Evolutionary conservation across 352 stramenopile genomes (phyloP), one percentile per base, ranked within the genome.

Genomic region (Phytophthora tentaculata): DNA sequence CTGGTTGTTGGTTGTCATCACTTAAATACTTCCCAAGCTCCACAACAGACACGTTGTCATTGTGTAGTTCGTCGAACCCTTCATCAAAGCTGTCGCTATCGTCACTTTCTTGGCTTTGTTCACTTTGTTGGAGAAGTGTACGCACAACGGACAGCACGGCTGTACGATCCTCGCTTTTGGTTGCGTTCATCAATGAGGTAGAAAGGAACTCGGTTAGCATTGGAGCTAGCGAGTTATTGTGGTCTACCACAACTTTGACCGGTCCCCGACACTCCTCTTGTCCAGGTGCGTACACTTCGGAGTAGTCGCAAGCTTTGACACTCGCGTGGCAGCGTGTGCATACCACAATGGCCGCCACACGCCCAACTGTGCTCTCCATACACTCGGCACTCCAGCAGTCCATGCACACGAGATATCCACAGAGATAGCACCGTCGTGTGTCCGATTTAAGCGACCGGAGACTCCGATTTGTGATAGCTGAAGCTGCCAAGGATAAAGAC

Each of bases 141-240:
- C 48, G 66, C 35, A 85, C 76, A n/a, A 87, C 69, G 32, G 49
- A 81, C 5, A 73, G 32, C 13, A 79, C 44, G 0, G 71, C 70
- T 9, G 51, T 45, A 10, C 51, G 73, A 44, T 68, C 51, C 6
- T 48, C 43, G 1, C 47, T 56, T 50, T 47, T 47, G 13, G 48
- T 35, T 7, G 37, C 12, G 16, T 76, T 61, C 22, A 59, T 69
- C 24, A 58, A 44, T n/a, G 76, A 73, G 4, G 67, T 44, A 7
- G 73, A 45, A 2, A 77, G 59, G 8, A 76, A 76, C 12, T 86
- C 72, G 2, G 60, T 60, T 9, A 73, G 17, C 16, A 73, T 37
- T 13, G 58, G 32, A 37, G 65, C 65, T 19, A 52, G 22, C 1
- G 52, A 60, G 5, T 41, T 22, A 8, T 57, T n/a, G 28, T 26